phyloP scores from a whole-genome alignment of 2,329 filamentous ascomycete genomes.

The Tolypocladium tundrense region DNA sequence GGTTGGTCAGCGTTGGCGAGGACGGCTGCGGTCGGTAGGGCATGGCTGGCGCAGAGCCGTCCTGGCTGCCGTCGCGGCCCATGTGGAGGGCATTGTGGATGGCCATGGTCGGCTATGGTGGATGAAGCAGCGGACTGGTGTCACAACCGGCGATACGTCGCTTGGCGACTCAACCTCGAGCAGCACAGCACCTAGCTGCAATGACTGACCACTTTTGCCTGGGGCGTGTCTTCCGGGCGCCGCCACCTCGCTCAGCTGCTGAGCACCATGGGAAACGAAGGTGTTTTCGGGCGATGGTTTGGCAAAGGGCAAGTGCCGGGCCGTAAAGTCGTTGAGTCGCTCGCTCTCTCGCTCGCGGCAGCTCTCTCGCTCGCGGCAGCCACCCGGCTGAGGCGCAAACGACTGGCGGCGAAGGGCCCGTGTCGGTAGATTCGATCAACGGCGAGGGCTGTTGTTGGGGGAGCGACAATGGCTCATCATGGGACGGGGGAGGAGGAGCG shows the following conservation, averaged over 20 bases:
- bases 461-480: neutral
- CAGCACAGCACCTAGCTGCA: no score
- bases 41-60: constrained; percentile 15
- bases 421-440: neutral
- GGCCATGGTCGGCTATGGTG: constrained; percentile 14
- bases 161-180: neutral
- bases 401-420: neutral
- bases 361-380: neutral
- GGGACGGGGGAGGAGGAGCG: neutral
- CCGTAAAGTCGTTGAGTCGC: neutral
- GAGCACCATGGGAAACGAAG: neutral
- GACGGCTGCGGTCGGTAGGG: constrained; percentile 44
- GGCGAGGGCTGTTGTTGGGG: neutral
- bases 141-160: neutral
- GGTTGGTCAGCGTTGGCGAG: constrained; percentile 83
- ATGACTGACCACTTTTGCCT: no score
- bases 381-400: neutral
- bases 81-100: constrained; percentile 15
- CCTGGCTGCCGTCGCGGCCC: constrained; percentile 17
- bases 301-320: neutral
- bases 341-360: neutral
- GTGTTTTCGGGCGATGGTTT: neutral
- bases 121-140: neutral
- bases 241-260: neutral
- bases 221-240: neutral